phyloP scores from a whole-genome alignment of 306 rosid species.

The Glycine tomentella region DNA sequence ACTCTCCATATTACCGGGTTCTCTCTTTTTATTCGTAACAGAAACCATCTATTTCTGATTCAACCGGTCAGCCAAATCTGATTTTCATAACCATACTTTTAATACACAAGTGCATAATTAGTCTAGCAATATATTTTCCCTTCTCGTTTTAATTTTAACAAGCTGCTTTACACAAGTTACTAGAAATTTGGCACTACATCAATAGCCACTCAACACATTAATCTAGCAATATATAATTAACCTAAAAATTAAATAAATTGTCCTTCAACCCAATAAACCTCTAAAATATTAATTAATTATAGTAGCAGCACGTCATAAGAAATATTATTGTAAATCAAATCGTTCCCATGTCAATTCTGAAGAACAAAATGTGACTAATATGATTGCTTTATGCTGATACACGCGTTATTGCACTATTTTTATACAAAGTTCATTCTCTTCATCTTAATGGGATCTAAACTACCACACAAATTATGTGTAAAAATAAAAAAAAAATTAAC shows the following conservation, averaged over 20 bases:
- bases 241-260: background rate
- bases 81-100: too few relatives aligned
- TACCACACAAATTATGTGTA: background rate
- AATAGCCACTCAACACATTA: background rate
- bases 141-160: background rate
- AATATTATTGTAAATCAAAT: background rate
- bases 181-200: background rate
- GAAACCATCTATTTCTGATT: too few relatives aligned
- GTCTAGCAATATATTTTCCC: too few relatives aligned
- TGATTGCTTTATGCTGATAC: background rate
- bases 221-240: background rate
- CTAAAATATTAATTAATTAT: background rate
- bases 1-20: too few relatives aligned
- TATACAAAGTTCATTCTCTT: background rate
- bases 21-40: too few relatives aligned
- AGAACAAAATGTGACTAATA: slow-evolving; percentile 6
- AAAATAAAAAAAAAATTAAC: background rate
- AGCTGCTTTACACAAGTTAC: background rate
- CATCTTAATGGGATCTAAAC: slow-evolving; percentile 18
- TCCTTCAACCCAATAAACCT: background rate
- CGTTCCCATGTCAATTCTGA: background rate
- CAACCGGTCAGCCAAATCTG: too few relatives aligned
- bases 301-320: background rate
- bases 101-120: too few relatives aligned
- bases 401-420: background rate